Evolutionary conservation across 2,329 filamentous ascomycete species (phyloP), one percentile per base, ranked within the genome.

Genomic region (Fusarium pseudograminearum): DNA sequence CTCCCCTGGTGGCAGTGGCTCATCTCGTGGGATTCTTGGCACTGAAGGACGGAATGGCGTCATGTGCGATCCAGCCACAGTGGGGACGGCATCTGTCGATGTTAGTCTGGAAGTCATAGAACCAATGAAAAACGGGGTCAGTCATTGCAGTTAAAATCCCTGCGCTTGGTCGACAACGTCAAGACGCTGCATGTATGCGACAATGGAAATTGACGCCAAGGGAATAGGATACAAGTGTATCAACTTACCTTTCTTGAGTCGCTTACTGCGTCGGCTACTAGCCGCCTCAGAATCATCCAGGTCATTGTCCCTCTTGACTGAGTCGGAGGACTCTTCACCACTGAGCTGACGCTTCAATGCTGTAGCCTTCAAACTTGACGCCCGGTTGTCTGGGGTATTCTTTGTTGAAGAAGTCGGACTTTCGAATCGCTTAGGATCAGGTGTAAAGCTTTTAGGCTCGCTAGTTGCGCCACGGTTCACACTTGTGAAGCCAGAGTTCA

Each of bases 61-160:
- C 94, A 98, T 98, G 81, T 98, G 94, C 54, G 95, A 98, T 57
- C 96, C 96, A 70, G 94, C 94, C 72, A 99, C 93, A 34, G 93
- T 97, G 44, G 95, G 93, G 36, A 90, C 87, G 44, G 85, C 83
- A 80, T 89, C 87, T 77, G 68, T 48, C 36, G 58, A 61, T 73
- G 67, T 75, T 70, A 75, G 73, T 51, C 47, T 60, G 33, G 45
- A 45, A 26, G 22, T 30, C 42, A 57, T 46, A 18, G 36, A 52
- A 30, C 74, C 66, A 77, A 74, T 73, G 36, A 73, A 56, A 58
- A 41, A 36, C 11, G 18, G 15, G 57, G 56, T 72, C 58, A 62
- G 61, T 65, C 64, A 72, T 74, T 61, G 51, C 51, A 59, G 46
- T 58, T 64, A 66, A 69, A 74, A 75, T 73, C 72, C 73, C 72